Percentiles rank a stretch among this genome's conserved stretches.
phyloP scores from a whole-genome alignment of 179 eudicot species.

The Kewa caespitosa region DNA sequence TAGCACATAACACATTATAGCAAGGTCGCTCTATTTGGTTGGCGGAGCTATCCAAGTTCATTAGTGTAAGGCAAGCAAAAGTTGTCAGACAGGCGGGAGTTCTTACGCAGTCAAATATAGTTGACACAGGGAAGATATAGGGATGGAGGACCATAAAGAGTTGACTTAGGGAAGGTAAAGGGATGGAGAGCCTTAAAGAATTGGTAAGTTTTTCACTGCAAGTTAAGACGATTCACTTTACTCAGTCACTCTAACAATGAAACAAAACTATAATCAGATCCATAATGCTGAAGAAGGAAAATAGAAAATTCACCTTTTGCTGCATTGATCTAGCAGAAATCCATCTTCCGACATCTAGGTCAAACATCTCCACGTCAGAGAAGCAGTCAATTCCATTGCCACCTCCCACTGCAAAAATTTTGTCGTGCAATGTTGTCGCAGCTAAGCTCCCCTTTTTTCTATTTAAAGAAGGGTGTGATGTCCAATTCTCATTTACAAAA shows the following conservation, averaged over 20 bases:
- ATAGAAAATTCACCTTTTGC: slow-evolving; percentile 50
- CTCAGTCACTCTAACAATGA: neutral
- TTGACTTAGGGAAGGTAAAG: neutral
- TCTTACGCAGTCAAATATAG: too few relatives aligned
- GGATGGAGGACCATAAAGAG: neutral
- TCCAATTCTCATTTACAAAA: slow-evolving; percentile 56
- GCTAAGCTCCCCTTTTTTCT: slow-evolving; percentile 66
- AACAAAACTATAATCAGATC: neutral
- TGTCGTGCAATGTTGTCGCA: slow-evolving; percentile 50
- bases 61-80: neutral
- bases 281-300: neutral
- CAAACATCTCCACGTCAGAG: slow-evolving; percentile 82
- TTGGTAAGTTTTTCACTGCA: neutral
- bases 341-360: slow-evolving; percentile 70
- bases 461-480: slow-evolving; percentile 53
- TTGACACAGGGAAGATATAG: too few relatives aligned
- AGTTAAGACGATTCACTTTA: neutral
- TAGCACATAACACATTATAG: neutral
- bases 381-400: slow-evolving; percentile 60
- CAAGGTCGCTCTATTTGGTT: neutral
- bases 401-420: slow-evolving; percentile 83
- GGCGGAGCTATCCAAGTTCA: neutral
- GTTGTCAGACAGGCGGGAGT: neutral
- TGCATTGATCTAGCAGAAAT: slow-evolving; percentile 68
- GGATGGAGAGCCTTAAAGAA: neutral